Evolutionary conservation across 331 rosid genomes (phyloP).

Genomic region (Arachis monticola): DNA sequence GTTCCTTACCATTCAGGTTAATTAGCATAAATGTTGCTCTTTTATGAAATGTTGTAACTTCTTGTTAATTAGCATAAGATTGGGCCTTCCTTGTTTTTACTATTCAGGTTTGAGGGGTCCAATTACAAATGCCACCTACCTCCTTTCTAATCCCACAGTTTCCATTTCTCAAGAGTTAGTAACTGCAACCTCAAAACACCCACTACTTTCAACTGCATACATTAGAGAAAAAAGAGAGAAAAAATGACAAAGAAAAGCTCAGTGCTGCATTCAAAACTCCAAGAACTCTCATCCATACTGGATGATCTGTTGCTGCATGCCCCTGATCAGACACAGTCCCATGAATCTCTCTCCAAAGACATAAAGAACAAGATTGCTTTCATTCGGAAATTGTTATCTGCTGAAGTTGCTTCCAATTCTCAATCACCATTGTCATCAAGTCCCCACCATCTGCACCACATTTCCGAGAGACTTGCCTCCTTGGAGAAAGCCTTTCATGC

Average conservation of each 20-base stretch:
- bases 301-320: slow-evolving; percentile 24
- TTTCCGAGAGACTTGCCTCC: slow-evolving; percentile 27
- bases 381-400: slow-evolving; percentile 42
- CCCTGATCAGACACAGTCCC: not conserved
- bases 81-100: too few relatives aligned
- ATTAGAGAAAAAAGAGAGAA: not conserved
- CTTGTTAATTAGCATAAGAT: too few relatives aligned
- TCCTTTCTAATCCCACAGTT: slow-evolving; percentile 42
- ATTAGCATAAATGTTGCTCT: too few relatives aligned
- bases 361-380: slow-evolving; percentile 52
- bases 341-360: slow-evolving; percentile 22
- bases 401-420: slow-evolving; percentile 53
- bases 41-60: too few relatives aligned
- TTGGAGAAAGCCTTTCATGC: slow-evolving; percentile 39
- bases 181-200: slow-evolving; percentile 28
- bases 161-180: not conserved
- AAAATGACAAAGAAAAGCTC: slow-evolving; percentile 49
- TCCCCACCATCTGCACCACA: slow-evolving; percentile 46
- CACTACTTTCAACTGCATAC: not conserved
- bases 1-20: too few relatives aligned
- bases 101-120: too few relatives aligned
- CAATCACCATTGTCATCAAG: slow-evolving; percentile 29
- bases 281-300: slow-evolving; percentile 52
- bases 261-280: slow-evolving; percentile 49
- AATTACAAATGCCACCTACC: too few relatives aligned